Percentiles rank a stretch among this genome's conserved stretches.
Conservation (phyloP, 305 asterid species). For the Fraxinus angustifolia region DNA sequence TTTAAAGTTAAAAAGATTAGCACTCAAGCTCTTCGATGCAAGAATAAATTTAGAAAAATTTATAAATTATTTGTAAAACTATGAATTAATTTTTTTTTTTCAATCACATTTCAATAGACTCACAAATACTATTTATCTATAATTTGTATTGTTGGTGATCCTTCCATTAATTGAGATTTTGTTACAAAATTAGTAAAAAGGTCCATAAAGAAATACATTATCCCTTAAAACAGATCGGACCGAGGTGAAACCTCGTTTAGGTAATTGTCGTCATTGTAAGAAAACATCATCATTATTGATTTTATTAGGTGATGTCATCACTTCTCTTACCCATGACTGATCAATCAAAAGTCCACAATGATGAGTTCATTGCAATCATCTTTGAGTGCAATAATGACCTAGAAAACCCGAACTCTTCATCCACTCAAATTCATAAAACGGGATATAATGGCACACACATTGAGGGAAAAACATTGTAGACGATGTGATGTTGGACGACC, state of each 20-base stretch:
- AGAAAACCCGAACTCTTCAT: too few relatives aligned
- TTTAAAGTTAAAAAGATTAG: not conserved
- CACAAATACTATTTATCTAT: not conserved
- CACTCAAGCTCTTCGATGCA: not conserved
- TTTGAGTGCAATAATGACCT: not conserved
- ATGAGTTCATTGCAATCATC: not conserved
- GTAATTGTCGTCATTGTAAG: not conserved
- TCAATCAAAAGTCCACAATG: not conserved
- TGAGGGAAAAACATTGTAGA: not conserved
- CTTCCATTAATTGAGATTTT: not conserved
- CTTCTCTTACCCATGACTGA: not conserved
- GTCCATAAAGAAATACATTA: not conserved
- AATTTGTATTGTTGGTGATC: not conserved
- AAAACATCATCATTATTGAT: not conserved
- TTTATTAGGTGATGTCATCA: not conserved
- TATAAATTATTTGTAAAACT: not conserved
- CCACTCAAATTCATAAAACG: not conserved
- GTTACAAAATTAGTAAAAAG: not conserved
- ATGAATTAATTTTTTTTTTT: not conserved
- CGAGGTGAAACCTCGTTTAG: not conserved
- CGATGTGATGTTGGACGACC: not conserved
- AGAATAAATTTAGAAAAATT: not conserved
- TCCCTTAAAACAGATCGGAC: not conserved
- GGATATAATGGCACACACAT: not conserved
- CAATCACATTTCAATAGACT: not conserved